Base-by-base conservation (phyloP, 31 red algal genomes). In the Porphyra umbilicalis region DNA sequence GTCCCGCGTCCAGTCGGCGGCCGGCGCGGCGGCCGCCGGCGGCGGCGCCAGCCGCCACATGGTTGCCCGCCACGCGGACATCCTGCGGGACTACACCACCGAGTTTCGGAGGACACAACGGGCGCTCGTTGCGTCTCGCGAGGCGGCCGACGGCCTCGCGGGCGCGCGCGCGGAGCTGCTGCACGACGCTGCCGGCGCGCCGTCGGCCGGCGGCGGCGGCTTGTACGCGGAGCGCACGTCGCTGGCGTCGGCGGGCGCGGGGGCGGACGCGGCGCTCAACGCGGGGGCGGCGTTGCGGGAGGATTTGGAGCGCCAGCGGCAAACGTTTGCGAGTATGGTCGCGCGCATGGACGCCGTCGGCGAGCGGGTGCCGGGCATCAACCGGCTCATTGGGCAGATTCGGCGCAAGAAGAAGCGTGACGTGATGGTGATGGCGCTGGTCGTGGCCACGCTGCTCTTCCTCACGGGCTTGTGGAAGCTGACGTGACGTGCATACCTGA, bases 241-340 rank as follows among this genome's bases (percentile, higher is more conserved):
- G 33, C 80, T 97, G 74, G 71, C 90, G 25, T 79, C 71, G 13
- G 85, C 94, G 5, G 82, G 40, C 35, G 36, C 35, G 8, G 90
- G 87, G 68, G 96, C 92, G 7, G 92, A 98, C 35, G 81, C 81
- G 16, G 90, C 90, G 76, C 84, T 98, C 29, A 88, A 81, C 31
- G 86, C 89, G 39, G 92, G 96, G 10, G 46, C 95, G 36, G 92
- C 90, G 77, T 78, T 98, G 42, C 92, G 92, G 39, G 96, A 98
- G 57, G 96, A 98, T 35, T 81, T 98, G n/a, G 89, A 92, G 29
- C 82, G 96, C 76, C 96, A 98, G 79, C 87, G 96, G 18, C 90
- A 91, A 16, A 90, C 90, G 84, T 98, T 98, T 91, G 90, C 92
- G 31, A 91, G 87, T 71, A 95, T 98, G 96, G 90, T 98, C 15